Conservation (phyloP, 176 grass and related monocot genomes). For the Triticum urartu region DNA sequence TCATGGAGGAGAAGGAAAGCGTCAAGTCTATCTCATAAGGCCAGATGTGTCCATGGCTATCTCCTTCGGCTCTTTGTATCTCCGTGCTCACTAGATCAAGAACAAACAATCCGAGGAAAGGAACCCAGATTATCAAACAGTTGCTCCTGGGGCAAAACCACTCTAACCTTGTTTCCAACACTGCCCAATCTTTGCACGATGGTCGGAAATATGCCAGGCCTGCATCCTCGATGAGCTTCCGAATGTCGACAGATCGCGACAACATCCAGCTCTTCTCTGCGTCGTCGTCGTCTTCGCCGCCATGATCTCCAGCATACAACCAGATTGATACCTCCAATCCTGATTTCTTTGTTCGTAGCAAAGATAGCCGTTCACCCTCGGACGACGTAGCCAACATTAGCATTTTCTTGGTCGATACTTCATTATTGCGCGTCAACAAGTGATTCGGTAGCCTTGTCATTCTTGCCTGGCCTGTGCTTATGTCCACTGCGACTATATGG, state of each 20-base stretch:
- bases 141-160: no score
- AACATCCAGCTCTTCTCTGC: not conserved
- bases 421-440: no score
- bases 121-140: no score
- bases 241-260: not conserved
- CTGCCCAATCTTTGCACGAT: not conserved
- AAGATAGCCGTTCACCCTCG: no score
- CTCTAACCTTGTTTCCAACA: not conserved
- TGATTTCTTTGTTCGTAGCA: no score
- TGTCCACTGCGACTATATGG: no score
- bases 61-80: not conserved
- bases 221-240: not conserved
- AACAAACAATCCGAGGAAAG: conserved; percentile 1
- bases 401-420: no score
- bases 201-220: not conserved
- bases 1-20: not conserved
- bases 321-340: not conserved
- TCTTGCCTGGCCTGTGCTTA: no score
- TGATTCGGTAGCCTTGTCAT: no score
- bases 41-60: not conserved
- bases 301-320: not conserved
- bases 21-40: conserved; percentile 26
- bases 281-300: not conserved
- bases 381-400: no score
- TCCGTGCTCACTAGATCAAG: not conserved